Conservation (phyloP, 2,329 filamentous ascomycete genomes). For the Apiospora kogelbergensis region DNA sequence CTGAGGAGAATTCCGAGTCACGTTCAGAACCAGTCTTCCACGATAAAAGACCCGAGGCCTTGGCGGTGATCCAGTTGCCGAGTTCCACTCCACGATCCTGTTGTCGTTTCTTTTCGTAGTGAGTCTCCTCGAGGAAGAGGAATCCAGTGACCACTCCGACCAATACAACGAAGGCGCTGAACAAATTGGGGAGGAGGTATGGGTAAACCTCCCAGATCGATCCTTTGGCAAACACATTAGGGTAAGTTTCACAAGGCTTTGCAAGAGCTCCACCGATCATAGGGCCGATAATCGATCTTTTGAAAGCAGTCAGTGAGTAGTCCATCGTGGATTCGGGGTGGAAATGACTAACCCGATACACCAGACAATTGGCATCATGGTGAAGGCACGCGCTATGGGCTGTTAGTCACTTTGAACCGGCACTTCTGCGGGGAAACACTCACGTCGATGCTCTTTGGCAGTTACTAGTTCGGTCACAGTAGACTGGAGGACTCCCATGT, state of each 20-base stretch:
- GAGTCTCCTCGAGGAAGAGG: conserved; percentile 85
- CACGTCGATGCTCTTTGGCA: conserved; percentile 88
- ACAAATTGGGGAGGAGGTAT: conserved; percentile 62
- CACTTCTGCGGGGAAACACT: conserved; percentile 33
- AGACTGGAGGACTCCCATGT: conserved; percentile 93
- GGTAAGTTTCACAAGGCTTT: conserved; percentile 81
- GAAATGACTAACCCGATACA: conserved; percentile 72
- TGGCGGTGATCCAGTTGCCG: conserved; percentile 66
- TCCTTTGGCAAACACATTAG: conserved; percentile 67
- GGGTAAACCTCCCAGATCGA: conserved; percentile 85
- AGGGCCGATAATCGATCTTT: conserved; percentile 85
- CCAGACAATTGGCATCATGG: conserved; percentile 98
- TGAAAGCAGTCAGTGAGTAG: conserved; percentile 26
- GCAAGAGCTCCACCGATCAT: conserved; percentile 89
- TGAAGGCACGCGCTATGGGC: conserved; percentile 77
- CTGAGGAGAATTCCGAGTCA: conserved; percentile 23
- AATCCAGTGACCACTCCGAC: conserved; percentile 65
- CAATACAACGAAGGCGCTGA: conserved; percentile 64
- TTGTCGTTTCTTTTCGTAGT: conserved; percentile 74
- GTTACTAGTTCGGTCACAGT: conserved; percentile 94
- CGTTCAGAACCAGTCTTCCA: not conserved
- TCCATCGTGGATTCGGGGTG: not conserved
- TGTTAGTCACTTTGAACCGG: conserved; percentile 25
- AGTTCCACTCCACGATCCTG: conserved; percentile 75
- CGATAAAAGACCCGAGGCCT: conserved; percentile 37